Conservation (phyloP, 768 basidiomycete genomes). For the Boletus patriciae region DNA sequence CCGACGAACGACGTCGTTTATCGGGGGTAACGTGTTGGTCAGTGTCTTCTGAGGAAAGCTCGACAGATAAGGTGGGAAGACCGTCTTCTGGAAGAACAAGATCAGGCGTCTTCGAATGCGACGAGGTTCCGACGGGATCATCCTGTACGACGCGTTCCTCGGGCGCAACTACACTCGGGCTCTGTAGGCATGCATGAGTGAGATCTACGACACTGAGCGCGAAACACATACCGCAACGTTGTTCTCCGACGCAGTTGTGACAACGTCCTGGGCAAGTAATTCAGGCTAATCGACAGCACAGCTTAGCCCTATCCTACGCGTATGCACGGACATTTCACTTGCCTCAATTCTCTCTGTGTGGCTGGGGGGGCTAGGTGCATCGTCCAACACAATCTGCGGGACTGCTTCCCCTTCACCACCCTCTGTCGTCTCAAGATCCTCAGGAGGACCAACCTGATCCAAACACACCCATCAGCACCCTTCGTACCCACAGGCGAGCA, state of each 20-base stretch:
- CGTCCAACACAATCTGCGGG: not conserved
- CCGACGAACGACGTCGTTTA: not conserved
- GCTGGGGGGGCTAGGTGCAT: not conserved
- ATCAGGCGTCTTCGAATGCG: slow-evolving; percentile 3
- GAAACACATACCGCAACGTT: slow-evolving; percentile 1
- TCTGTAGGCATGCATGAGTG: not conserved
- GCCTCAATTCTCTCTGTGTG: not conserved
- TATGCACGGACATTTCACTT: not conserved
- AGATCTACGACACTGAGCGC: not conserved
- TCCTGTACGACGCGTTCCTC: not conserved
- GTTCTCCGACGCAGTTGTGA: not conserved
- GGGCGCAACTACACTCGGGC: not conserved
- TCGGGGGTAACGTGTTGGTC: not conserved
- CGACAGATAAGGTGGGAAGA: not conserved
- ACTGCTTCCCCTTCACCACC: not conserved
- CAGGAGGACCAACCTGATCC: not conserved
- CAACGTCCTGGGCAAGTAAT: too few relatives aligned
- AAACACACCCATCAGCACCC: not conserved
- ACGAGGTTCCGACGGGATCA: not conserved
- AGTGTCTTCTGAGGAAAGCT: not conserved
- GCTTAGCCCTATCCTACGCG: not conserved
- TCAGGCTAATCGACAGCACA: not conserved
- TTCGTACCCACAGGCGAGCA: not conserved
- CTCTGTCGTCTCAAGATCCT: not conserved
- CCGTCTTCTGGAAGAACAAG: slow-evolving; percentile 19